These are phyloP conservation scores for Xerocomellus chrysenteron DNA, from an alignment of 768 basidiomycete genomes.

Conservation along the genomic window DNA sequence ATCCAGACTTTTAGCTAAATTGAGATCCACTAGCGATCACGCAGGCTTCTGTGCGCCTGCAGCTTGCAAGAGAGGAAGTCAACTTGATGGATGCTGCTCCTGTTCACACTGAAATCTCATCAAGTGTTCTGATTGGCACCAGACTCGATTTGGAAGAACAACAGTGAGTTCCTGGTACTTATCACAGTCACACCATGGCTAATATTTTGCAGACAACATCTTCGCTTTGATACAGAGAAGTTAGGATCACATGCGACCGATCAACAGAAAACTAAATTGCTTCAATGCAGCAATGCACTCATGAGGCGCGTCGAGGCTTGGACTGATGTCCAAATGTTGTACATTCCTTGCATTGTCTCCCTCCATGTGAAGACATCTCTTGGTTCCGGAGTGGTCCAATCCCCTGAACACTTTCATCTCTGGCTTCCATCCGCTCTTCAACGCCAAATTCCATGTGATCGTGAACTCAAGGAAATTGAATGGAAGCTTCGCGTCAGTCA, in stretches of 20 bases:
- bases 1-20: too few relatives aligned
- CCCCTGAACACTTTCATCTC: neutral
- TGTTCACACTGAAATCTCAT: neutral
- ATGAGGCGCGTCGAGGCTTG: neutral
- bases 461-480: neutral
- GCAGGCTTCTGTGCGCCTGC: neutral
- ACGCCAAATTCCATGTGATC: neutral
- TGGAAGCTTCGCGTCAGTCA: neutral
- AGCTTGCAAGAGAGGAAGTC: neutral
- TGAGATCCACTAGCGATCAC: neutral
- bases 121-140: neutral
- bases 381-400: neutral
- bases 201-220: neutral
- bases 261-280: conserved; percentile 15
- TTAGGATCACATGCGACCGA: conserved; percentile 22
- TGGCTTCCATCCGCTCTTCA: neutral
- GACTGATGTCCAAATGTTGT: neutral
- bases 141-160: neutral
- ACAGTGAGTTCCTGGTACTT: too few relatives aligned
- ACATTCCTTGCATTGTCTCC: neutral
- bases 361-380: neutral
- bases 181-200: too few relatives aligned
- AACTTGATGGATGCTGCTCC: neutral
- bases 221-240: neutral
- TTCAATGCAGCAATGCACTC: neutral